Evolutionary conservation across 345 rosid species (phyloP), one percentile per base, ranked within the genome.

Genomic region (Heritiera littoralis): DNA sequence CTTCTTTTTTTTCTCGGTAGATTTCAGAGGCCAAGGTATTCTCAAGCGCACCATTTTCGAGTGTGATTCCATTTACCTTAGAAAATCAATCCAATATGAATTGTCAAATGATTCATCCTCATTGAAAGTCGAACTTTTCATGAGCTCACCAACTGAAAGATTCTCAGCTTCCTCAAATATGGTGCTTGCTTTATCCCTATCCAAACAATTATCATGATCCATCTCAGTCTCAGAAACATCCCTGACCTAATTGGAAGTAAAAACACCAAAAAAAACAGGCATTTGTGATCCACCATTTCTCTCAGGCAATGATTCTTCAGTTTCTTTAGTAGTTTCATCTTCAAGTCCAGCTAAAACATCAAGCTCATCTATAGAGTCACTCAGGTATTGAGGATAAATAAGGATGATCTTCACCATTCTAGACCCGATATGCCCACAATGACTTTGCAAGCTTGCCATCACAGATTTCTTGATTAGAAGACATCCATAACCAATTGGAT

Each of bases 401-500:
- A 94, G 94, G 45, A 88, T 85, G 65, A 92, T 90, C 87, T 85
- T 90, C 75, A 92, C 96, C 84, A 92, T 89, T 70, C 96, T 94
- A 0, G 90, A 83, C 64, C 94, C 92, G 43, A 90, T 89, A 66
- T 83, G 89, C 3, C 96, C 91, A 30, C 82, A 80, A 79, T 88
- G 87, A 81, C 82, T 89, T 68, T 92, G 91, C 81, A 92, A 89
- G 79, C 89, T 89, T 41, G 88, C 85, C 89, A 92, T 92, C 23
- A 89, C 91, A 9, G 96, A 92, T 79, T 92, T 92, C 88, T 92
- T 92, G 58, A 92, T 92, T 90, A 92, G 79, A 60, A 92, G 89
- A 65, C 96, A 92, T 13, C 96, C 96, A 82, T 90, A 92, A 15
- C 96, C 96, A 32, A 91, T 87, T 17, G 96, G 96, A 69, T 92